Conservation (phyloP, 257 asterid genomes). For the Solanum dulcamara region DNA sequence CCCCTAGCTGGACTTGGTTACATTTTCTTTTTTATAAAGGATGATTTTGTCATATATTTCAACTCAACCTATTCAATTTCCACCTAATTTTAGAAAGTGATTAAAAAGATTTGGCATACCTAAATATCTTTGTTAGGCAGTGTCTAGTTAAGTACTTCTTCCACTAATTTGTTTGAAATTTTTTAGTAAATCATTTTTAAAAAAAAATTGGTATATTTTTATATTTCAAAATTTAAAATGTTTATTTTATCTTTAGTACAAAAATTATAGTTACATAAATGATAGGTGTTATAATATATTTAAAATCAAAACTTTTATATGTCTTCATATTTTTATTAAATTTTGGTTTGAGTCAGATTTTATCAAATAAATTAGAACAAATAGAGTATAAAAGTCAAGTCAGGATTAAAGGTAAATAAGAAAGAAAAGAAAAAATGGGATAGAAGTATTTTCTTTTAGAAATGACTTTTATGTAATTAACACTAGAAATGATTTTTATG, state of each 20-base stretch:
- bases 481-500: not conserved
- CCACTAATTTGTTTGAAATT: not conserved
- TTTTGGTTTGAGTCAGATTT: too few relatives aligned
- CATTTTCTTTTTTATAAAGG: too few relatives aligned
- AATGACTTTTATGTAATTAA: not conserved
- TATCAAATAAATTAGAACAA: not conserved
- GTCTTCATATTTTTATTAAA: too few relatives aligned
- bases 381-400: too few relatives aligned
- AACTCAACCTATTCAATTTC: not conserved
- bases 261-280: not conserved
- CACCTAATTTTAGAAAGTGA: not conserved
- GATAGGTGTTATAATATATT: too few relatives aligned
- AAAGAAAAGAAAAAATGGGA: not conserved
- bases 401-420: too few relatives aligned
- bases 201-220: not conserved
- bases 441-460: too few relatives aligned
- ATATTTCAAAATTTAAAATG: not conserved
- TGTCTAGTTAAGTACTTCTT: not conserved
- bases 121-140: not conserved
- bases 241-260: not conserved
- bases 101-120: not conserved
- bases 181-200: not conserved
- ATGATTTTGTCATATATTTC: not conserved
- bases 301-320: too few relatives aligned
- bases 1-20: too few relatives aligned